Base-by-base conservation (phyloP, 371 early-diverging fungal species). In the Syncephalastrum sp. region DNA sequence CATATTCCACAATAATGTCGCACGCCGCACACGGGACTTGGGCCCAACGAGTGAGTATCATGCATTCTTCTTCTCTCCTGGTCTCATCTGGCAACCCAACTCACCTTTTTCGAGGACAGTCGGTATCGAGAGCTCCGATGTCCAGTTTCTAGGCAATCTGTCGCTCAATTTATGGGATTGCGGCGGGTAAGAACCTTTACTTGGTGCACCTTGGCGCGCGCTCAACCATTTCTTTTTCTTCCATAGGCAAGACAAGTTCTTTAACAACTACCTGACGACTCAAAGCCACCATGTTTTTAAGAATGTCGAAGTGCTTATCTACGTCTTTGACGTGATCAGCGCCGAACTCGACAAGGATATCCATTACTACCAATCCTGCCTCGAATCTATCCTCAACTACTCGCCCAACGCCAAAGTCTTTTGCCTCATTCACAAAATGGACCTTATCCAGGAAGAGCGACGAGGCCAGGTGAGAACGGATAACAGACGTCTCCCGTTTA, bases 351-450 rank as follows among this genome's bases (percentile, higher is more conserved):
- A 92, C 57, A 86, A 87, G 70, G 94, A 95, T 63, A 78, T 94
- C 74, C 74, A 82, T 48, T 89, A 91, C 68, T 94, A 90, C 59
- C 87, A 91, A 61, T 81, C 82, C 41, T 90, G 89, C 56, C 68
- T 95, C 17, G 86, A 90, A 27, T 88, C 88, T 23, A 85, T 95
- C 50, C 51, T 78, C 64, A 65, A 75, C 24, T 83, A 86, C 62
- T 91, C 91, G 14, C 82, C 81, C 46, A 90, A 92, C 52, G 94
- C 94, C 52, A 86, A 89, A 59, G 85, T 95, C 29, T 94, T 94
- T 65, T 91, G 91, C 59, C 74, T 95, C 46, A 82, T 95, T 29
- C 96, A 95, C 73, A 95, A 95, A 65, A 92, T 94, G 91, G 96
- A 95, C 79, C 74, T 93, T 53, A 84, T 94, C n/a, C 86, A 75